Evolutionary conservation across 805 yeast species (phyloP).

Genomic region (Brettanomyces anomalus): DNA sequence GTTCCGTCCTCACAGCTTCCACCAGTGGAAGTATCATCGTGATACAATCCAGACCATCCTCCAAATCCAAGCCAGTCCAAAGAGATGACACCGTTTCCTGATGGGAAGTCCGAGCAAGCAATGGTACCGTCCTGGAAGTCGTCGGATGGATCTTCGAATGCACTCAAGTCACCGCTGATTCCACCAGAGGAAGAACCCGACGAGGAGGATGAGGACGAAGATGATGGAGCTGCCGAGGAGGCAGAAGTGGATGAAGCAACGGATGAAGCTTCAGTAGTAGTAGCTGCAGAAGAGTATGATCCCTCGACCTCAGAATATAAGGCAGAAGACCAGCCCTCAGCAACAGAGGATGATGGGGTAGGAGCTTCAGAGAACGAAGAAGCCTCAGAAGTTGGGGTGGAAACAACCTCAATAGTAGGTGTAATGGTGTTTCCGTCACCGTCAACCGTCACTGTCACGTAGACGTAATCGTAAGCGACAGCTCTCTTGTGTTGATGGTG

Average conservation of each 20-base stretch:
- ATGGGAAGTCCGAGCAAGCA: conserved; percentile 62
- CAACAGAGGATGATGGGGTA: conserved; percentile 20
- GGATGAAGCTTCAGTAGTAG: conserved; percentile 10
- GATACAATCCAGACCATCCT: conserved; percentile 55
- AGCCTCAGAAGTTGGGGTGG: conserved; percentile 16
- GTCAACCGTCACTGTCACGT: conserved; percentile 47
- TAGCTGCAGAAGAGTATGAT: neutral
- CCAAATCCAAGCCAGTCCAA: conserved; percentile 67
- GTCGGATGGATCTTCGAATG: conserved; percentile 47
- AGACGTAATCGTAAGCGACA: conserved; percentile 36
- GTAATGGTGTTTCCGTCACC: conserved; percentile 37
- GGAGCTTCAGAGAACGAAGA: conserved; percentile 18
- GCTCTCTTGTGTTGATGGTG: conserved; percentile 59
- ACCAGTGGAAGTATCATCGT: conserved; percentile 34
- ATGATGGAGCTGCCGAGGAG: conserved; percentile 20
- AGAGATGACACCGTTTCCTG: conserved; percentile 76
- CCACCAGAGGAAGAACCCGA: conserved; percentile 26
- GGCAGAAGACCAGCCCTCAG: neutral
- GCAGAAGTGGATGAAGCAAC: conserved; percentile 21
- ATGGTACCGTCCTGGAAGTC: conserved; percentile 66
- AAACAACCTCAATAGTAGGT: conserved; percentile 22
- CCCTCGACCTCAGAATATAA: conserved; percentile 9
- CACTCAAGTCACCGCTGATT: conserved; percentile 48
- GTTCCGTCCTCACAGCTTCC: conserved; percentile 75
- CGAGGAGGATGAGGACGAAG: conserved; percentile 19